Percentiles rank a stretch among this genome's conserved stretches.
These are phyloP conservation scores for Drechslera avenae DNA, from an alignment of 2,329 filamentous ascomycete species.

Conservation along the genomic window DNA sequence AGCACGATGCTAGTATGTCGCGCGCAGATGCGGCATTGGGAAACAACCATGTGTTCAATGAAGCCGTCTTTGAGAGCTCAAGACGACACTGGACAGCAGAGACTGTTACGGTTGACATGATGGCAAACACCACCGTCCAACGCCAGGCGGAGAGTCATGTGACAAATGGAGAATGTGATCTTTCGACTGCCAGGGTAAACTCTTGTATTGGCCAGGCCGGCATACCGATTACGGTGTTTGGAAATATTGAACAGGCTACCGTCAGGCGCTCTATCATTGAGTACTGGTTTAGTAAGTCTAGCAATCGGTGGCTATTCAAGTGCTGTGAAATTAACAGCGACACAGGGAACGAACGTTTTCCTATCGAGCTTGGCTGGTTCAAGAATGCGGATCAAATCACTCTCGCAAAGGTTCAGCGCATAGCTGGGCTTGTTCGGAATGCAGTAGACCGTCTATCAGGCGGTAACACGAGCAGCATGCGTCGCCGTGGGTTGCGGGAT, in stretches of 20 bases:
- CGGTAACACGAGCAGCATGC: background rate
- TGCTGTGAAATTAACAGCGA: conserved; percentile 23
- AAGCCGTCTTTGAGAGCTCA: conserved; percentile 56
- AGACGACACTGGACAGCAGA: conserved; percentile 55
- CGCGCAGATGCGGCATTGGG: conserved; percentile 58
- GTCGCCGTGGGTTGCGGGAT: background rate
- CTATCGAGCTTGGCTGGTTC: conserved; percentile 51
- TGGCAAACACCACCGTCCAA: conserved; percentile 54
- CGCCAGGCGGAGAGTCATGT: conserved; percentile 54
- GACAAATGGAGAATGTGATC: conserved; percentile 56
- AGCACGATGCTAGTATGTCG: conserved; percentile 58
- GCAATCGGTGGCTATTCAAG: too few relatives aligned
- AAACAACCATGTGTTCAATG: conserved; percentile 60
- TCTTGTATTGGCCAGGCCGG: conserved; percentile 60
- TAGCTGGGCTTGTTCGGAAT: conserved; percentile 14
- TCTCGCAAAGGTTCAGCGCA: conserved; percentile 15
- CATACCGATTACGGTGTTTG: conserved; percentile 58
- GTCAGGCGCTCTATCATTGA: conserved; percentile 51
- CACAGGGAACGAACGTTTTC: conserved; percentile 52
- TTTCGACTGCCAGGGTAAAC: conserved; percentile 49
- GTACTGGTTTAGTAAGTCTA: conserved; percentile 55
- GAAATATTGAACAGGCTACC: conserved; percentile 49
- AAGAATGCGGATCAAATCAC: conserved; percentile 20
- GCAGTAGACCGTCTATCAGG: conserved; percentile 15
- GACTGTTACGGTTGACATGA: conserved; percentile 38